phyloP scores from a whole-genome alignment of 441 rosid genomes.

The Brassica hybrid region DNA sequence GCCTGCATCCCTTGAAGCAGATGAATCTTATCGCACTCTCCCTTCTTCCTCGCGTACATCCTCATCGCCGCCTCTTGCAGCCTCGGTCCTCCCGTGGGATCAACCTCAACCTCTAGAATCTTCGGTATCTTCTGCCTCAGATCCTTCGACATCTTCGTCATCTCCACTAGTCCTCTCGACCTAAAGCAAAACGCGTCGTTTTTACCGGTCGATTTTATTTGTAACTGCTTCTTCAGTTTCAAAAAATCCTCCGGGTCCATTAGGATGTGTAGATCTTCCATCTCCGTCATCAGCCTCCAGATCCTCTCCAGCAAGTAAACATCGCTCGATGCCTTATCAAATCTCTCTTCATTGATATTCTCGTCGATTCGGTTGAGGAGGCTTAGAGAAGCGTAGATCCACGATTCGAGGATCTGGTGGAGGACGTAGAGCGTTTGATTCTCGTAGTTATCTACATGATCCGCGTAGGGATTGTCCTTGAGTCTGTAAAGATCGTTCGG shows the following conservation, averaged over 20 bases:
- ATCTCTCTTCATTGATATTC: slow-evolving; percentile 50
- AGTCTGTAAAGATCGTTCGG: slow-evolving; percentile 64
- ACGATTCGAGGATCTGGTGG: slow-evolving; percentile 83
- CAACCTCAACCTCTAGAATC: slow-evolving; percentile 80
- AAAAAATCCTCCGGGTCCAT: slow-evolving; percentile 94
- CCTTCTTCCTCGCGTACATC: slow-evolving; percentile 61
- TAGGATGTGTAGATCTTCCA: slow-evolving; percentile 71
- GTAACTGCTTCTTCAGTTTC: slow-evolving; percentile 63
- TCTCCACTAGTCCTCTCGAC: slow-evolving; percentile 69
- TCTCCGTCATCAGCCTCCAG: slow-evolving; percentile 76
- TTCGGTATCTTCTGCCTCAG: slow-evolving; percentile 76
- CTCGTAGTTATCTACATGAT: slow-evolving; percentile 65
- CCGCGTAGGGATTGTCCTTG: slow-evolving; percentile 57
- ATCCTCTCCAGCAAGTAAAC: slow-evolving; percentile 68
- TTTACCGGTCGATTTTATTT: slow-evolving; percentile 48
- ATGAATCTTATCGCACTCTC: slow-evolving; percentile 59
- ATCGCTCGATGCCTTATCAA: slow-evolving; percentile 56
- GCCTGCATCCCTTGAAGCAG: slow-evolving; percentile 80
- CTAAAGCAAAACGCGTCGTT: slow-evolving; percentile 78
- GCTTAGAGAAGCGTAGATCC: slow-evolving; percentile 61
- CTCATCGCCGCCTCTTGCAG: slow-evolving; percentile 92
- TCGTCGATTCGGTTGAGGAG: slow-evolving; percentile 52
- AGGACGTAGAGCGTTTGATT: slow-evolving; percentile 66
- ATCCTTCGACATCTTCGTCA: slow-evolving; percentile 62
- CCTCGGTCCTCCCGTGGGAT: slow-evolving; percentile 94